Percentiles rank a stretch among this genome's conserved stretches.
Conservation (phyloP, 768 basidiomycete genomes). For the Suillus luteus region DNA sequence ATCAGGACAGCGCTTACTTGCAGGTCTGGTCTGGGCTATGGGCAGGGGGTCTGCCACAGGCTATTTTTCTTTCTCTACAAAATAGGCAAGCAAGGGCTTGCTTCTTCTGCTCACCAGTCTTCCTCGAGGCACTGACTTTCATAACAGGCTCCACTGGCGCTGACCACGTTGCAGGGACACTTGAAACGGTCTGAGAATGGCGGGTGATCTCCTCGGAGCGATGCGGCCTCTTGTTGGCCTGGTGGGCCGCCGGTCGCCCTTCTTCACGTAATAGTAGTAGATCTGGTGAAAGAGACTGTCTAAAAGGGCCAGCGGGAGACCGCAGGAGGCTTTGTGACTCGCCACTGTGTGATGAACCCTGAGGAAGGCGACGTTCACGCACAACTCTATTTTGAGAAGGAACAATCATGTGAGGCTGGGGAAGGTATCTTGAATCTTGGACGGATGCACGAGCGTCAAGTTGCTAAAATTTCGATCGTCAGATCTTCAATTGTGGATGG, state of each 20-base stretch:
- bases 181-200: constrained; percentile 28
- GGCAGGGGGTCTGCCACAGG: constrained; percentile 46
- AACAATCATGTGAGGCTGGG: constrained; percentile 26
- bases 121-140: constrained; percentile 32
- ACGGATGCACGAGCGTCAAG: constrained; percentile 26
- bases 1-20: constrained; percentile 41
- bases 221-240: constrained; percentile 31
- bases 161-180: constrained; percentile 33
- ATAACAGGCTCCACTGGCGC: constrained; percentile 35
- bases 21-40: constrained; percentile 41
- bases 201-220: constrained; percentile 33
- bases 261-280: constrained; percentile 28
- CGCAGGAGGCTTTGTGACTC: constrained; percentile 18
- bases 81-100: constrained; percentile 50
- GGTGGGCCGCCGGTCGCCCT: constrained; percentile 21
- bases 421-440: constrained; percentile 27
- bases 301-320: constrained; percentile 6
- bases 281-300: constrained; percentile 21
- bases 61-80: constrained; percentile 53
- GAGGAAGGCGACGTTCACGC: constrained; percentile 21
- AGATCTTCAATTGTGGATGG: constrained; percentile 24
- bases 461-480: constrained; percentile 30
- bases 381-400: constrained; percentile 26
- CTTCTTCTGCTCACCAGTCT: constrained; percentile 42
- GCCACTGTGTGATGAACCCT: constrained; percentile 13